These are phyloP conservation scores for Trichoderma afroharzianum DNA, from an alignment of 2,329 filamentous ascomycete genomes.

Conservation along the genomic window DNA sequence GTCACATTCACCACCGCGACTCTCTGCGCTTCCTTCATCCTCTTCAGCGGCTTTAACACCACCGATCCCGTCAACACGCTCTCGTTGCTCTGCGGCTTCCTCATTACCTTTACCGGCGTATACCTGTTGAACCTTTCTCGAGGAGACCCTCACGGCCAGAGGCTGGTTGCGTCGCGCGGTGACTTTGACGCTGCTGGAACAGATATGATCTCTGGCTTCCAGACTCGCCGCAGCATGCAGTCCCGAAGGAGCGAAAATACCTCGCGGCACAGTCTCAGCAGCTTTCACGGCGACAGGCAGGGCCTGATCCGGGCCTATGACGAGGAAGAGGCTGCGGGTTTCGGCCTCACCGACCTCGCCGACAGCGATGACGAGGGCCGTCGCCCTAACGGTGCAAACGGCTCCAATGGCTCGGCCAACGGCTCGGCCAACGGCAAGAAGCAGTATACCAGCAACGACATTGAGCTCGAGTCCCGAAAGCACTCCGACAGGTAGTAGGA, in stretches of 20 bases:
- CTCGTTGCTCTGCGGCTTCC: slow-evolving; percentile 86
- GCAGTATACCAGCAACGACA: slow-evolving; percentile 36
- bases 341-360: slow-evolving; percentile 74
- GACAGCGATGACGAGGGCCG: slow-evolving; percentile 64
- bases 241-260: slow-evolving; percentile 70
- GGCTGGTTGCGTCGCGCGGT: slow-evolving; percentile 57
- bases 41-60: slow-evolving; percentile 95
- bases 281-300: slow-evolving; percentile 66
- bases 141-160: slow-evolving; percentile 77
- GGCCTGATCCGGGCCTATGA: slow-evolving; percentile 88
- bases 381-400: slow-evolving; percentile 10
- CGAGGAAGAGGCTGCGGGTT: slow-evolving; percentile 69
- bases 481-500: slow-evolving; percentile 32
- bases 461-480: slow-evolving; percentile 51
- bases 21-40: slow-evolving; percentile 89
- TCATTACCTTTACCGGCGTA: slow-evolving; percentile 91
- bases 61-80: slow-evolving; percentile 88
- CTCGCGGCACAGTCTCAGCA: slow-evolving; percentile 60
- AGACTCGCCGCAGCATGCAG: slow-evolving; percentile 93
- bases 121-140: slow-evolving; percentile 96
- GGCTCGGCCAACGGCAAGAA: slow-evolving; percentile 43
- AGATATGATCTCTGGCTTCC: slow-evolving; percentile 83
- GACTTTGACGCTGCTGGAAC: slow-evolving; percentile 80
- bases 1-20: slow-evolving; percentile 96
- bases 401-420: slow-evolving; percentile 38